phyloP scores from a whole-genome alignment of 805 yeast species.

The Ogataea philodendri region DNA sequence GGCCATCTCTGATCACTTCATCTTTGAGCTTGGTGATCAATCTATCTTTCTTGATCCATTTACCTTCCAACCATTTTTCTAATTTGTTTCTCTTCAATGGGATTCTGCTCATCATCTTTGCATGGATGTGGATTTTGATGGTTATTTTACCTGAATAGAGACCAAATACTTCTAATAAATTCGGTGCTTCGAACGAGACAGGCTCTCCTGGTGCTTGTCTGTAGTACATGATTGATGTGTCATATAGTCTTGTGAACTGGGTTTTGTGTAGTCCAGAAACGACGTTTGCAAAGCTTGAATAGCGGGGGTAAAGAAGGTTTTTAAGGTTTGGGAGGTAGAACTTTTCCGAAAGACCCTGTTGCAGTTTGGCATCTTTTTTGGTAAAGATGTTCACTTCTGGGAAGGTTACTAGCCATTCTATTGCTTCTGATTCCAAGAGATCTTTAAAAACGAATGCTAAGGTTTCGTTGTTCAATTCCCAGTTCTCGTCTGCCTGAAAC shows the following conservation, averaged over 20 bases:
- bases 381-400: slow-evolving; percentile 83
- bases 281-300: slow-evolving; percentile 52
- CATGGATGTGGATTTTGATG: slow-evolving; percentile 47
- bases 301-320: slow-evolving; percentile 76
- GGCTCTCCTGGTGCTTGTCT: slow-evolving; percentile 14
- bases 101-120: slow-evolving; percentile 45
- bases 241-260: slow-evolving; percentile 49
- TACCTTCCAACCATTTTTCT: slow-evolving; percentile 73
- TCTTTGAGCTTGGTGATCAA: slow-evolving; percentile 40
- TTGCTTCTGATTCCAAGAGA: slow-evolving; percentile 37
- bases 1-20: slow-evolving; percentile 15
- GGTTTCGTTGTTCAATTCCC: slow-evolving; percentile 48
- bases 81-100: slow-evolving; percentile 53
- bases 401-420: slow-evolving; percentile 63
- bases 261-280: slow-evolving; percentile 41
- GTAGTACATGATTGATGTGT: slow-evolving; percentile 51
- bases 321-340: slow-evolving; percentile 59
- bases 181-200: slow-evolving; percentile 35
- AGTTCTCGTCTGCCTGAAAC: slow-evolving; percentile 64
- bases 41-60: slow-evolving; percentile 71
- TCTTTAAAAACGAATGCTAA: slow-evolving; percentile 35
- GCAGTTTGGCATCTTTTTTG: slow-evolving; percentile 45
- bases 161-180: slow-evolving; percentile 38
- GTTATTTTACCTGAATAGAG: slow-evolving; percentile 31
- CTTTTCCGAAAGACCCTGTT: slow-evolving; percentile 52